phyloP scores from a whole-genome alignment of 192 early-diverging fungal genomes.

The Geranomyces variabilis region DNA sequence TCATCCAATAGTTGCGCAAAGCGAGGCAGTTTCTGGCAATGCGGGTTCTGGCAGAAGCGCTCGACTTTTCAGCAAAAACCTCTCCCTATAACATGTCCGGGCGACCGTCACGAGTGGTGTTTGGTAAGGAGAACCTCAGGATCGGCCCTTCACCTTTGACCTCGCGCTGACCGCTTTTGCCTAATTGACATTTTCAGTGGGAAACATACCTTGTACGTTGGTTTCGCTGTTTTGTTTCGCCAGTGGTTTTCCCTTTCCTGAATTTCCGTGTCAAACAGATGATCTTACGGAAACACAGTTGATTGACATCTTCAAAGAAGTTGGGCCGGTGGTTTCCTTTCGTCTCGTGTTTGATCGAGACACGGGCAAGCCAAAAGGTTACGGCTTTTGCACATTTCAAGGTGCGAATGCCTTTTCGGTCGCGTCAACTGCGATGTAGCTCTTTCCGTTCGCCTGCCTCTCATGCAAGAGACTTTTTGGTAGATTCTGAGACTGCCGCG shows the following conservation, averaged over 20 bases:
- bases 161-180: neutral
- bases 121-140: constrained; percentile 28
- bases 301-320: constrained; percentile 88
- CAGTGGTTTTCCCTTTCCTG: no score
- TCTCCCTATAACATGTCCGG: constrained; percentile 1
- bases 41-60: no score
- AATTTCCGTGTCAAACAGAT: constrained; percentile 38
- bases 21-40: no score
- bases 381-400: constrained; percentile 91
- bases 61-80: no score
- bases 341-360: constrained; percentile 92
- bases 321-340: constrained; percentile 69
- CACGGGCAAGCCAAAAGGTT: constrained; percentile 85
- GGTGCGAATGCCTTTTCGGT: constrained; percentile 41
- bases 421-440: neutral
- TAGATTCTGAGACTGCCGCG: constrained; percentile 86
- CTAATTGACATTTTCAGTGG: constrained; percentile 31
- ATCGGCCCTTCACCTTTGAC: neutral
- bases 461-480: neutral
- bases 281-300: constrained; percentile 93
- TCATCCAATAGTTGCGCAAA: no score
- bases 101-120: constrained; percentile 39
- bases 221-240: neutral
- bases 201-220: constrained; percentile 53
- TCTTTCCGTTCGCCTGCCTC: no score